A percentile compares a stretch with the other conserved stretches of the same genome.
phyloP scores from a whole-genome alignment of 2,329 filamentous ascomycete genomes.

The Colletotrichum sp. region DNA sequence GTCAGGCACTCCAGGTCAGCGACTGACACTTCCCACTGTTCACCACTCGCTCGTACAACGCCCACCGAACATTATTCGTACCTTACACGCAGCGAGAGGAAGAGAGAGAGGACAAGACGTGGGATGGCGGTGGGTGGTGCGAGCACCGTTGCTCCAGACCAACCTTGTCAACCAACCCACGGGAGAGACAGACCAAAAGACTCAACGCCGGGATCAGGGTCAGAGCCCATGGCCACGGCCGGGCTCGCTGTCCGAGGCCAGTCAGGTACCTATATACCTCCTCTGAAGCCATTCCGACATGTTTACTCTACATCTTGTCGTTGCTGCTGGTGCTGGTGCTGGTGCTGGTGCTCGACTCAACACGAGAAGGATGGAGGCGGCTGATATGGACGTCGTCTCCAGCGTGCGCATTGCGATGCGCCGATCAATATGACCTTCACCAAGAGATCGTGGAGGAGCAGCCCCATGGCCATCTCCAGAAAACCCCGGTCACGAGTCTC shows the following conservation, averaged over 20 bases:
- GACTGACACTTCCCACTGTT: neutral
- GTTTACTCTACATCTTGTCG: neutral
- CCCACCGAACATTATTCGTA: neutral
- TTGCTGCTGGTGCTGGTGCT: neutral
- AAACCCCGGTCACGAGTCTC: conserved; percentile 8
- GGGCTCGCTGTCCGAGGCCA: neutral
- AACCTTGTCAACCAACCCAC: neutral
- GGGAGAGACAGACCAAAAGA: conserved; percentile 8
- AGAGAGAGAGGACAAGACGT: neutral
- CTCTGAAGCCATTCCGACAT: neutral
- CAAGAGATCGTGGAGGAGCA: neutral
- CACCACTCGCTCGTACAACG: neutral
- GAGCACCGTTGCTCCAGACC: neutral
- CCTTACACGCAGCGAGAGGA: neutral
- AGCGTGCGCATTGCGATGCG: neutral
- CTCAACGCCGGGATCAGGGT: conserved; percentile 10
- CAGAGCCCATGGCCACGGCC: neutral
- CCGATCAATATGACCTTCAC: neutral
- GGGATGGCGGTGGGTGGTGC: neutral
- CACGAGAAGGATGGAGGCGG: neutral
- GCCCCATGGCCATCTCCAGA: neutral
- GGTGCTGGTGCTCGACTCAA: neutral
- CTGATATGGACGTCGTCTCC: neutral
- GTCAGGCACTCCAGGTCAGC: neutral
- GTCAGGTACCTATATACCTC: neutral